phyloP scores from a whole-genome alignment of 306 rosid species.

The Delonix regia region DNA sequence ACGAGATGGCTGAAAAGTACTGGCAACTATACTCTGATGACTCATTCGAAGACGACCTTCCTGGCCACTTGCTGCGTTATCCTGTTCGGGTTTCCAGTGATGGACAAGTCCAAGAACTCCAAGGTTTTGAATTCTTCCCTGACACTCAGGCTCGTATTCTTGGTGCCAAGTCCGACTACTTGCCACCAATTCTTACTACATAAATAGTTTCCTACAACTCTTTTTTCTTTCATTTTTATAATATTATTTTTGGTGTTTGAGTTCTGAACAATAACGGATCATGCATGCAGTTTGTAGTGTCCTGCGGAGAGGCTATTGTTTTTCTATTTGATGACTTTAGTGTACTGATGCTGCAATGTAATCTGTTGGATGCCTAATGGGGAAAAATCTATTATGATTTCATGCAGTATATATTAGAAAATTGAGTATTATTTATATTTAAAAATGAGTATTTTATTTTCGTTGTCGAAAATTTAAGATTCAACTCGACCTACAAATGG shows the following conservation, averaged over 20 bases:
- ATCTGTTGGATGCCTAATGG: background rate
- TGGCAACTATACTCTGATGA: slow-evolving; percentile 66
- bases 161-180: slow-evolving; percentile 58
- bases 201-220: slow-evolving; percentile 32
- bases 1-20: slow-evolving; percentile 60
- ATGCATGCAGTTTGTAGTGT: background rate
- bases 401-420: background rate
- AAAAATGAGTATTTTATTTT: too few relatives aligned
- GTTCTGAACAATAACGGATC: slow-evolving; percentile 8
- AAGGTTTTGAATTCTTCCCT: slow-evolving; percentile 65
- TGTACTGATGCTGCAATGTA: background rate
- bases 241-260: background rate
- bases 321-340: background rate
- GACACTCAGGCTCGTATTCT: slow-evolving; percentile 70
- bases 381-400: background rate
- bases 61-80: slow-evolving; percentile 69
- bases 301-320: background rate
- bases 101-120: slow-evolving; percentile 52
- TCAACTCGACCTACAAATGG: too few relatives aligned
- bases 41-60: slow-evolving; percentile 55
- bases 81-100: slow-evolving; percentile 53
- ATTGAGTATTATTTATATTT: background rate
- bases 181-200: slow-evolving; percentile 76
- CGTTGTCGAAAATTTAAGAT: too few relatives aligned
- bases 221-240: background rate